These are phyloP conservation scores for Rubia peregrina DNA, from an alignment of 305 asterid genomes.

Conservation along the genomic window DNA sequence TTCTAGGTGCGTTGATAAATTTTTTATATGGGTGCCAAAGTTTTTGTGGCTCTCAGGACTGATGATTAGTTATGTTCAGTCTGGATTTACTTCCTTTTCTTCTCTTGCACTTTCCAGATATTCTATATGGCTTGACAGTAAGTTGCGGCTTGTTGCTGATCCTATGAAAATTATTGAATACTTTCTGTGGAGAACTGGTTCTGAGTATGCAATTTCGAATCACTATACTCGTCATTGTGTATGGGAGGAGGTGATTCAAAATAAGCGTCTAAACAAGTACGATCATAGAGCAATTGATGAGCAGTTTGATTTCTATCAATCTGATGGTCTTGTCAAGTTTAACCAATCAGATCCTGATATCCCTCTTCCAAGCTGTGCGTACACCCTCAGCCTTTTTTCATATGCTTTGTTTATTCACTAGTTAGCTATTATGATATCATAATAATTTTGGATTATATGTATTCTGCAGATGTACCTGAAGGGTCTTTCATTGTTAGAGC, in stretches of 20 bases:
- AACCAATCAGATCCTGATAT: conserved; percentile 51
- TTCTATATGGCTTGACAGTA: conserved; percentile 96
- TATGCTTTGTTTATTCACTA: background rate
- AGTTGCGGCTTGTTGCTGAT: conserved; percentile 76
- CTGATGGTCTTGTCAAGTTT: conserved; percentile 82
- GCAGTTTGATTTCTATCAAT: conserved; percentile 65
- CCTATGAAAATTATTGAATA: conserved; percentile 77
- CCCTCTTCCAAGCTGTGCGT: conserved; percentile 81
- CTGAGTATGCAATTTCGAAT: conserved; percentile 89
- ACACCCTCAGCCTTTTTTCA: conserved; percentile 10
- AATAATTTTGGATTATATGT: conserved; percentile 9
- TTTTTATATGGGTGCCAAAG: too few species aligned
- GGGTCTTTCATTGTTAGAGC: conserved; percentile 92
- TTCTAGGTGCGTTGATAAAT: conserved; percentile 53
- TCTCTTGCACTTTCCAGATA: conserved; percentile 40
- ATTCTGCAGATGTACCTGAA: conserved; percentile 72
- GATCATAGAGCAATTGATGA: conserved; percentile 74
- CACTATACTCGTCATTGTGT: conserved; percentile 90
- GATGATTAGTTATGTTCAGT: background rate
- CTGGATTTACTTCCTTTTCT: conserved; percentile 14
- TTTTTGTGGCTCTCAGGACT: conserved; percentile 16
- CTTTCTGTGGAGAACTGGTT: conserved; percentile 69
- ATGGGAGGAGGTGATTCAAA: conserved; percentile 92
- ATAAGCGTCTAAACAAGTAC: conserved; percentile 82
- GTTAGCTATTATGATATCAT: conserved; percentile 8